A percentile compares a stretch with the other conserved stretches of the same genome.
Evolutionary conservation across 352 stramenopile genomes (phyloP).

Genomic region (Phytopythium litorale): DNA sequence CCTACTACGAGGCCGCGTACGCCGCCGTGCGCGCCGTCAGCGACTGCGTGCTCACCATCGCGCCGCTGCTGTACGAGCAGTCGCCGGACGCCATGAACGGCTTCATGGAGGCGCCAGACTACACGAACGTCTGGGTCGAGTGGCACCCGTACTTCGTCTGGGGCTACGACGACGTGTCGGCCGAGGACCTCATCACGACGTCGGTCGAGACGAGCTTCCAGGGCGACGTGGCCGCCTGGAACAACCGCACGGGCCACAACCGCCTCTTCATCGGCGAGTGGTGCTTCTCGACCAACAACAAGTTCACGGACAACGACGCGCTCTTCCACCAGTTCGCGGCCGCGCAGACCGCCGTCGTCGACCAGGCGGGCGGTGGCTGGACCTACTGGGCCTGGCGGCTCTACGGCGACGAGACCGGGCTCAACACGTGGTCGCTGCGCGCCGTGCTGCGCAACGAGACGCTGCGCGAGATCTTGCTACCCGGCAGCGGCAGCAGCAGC

Average conservation of each 20-base stretch:
- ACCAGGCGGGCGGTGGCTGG: constrained; percentile 53
- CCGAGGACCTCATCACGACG: constrained; percentile 13
- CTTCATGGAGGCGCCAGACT: constrained; percentile 45
- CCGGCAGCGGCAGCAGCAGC: constrained; percentile 10
- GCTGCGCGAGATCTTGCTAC: constrained; percentile 26
- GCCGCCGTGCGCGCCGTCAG: constrained; percentile 34
- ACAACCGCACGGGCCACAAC: constrained; percentile 23
- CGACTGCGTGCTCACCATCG: constrained; percentile 58
- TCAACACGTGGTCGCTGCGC: constrained; percentile 66
- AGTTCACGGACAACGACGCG: constrained; percentile 42
- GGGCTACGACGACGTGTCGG: constrained; percentile 59
- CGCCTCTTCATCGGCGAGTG: constrained; percentile 62
- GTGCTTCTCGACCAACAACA: constrained; percentile 53
- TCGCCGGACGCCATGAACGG: constrained; percentile 45
- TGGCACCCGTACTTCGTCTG: constrained; percentile 83
- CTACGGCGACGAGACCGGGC: constrained; percentile 49
- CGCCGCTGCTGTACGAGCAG: constrained; percentile 62
- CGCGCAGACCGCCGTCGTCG: constrained; percentile 45
- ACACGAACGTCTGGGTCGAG: constrained; percentile 79
- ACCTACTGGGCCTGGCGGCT: constrained; percentile 77
- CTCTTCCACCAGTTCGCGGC: constrained; percentile 47
- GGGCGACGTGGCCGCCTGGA: constrained; percentile 9
- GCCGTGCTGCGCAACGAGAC: constrained; percentile 46
- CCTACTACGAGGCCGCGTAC: constrained; percentile 60
- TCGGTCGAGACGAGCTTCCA: constrained; percentile 14